A percentile compares a stretch with the other conserved stretches of the same genome.
phyloP scores from a whole-genome alignment of 2,329 filamentous ascomycete genomes.

The Alternaria postmessia region DNA sequence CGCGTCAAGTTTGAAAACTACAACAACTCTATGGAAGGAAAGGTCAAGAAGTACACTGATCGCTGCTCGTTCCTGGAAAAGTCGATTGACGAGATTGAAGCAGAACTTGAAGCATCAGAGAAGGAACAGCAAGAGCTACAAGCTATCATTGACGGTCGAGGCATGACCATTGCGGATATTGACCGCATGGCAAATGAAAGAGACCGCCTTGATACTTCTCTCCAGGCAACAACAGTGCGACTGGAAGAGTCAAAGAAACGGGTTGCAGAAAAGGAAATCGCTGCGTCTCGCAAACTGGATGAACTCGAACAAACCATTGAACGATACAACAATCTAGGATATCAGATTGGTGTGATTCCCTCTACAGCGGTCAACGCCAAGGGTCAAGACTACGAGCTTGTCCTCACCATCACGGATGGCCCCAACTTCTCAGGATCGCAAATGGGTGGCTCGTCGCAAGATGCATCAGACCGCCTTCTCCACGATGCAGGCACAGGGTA shows the following conservation, averaged over 20 bases:
- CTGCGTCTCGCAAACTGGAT: slow-evolving; percentile 84
- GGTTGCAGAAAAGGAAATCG: slow-evolving; percentile 85
- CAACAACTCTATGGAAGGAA: slow-evolving; percentile 82
- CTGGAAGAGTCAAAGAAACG: slow-evolving; percentile 86
- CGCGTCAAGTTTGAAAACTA: slow-evolving; percentile 95
- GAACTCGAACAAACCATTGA: slow-evolving; percentile 91
- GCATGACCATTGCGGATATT: slow-evolving; percentile 97
- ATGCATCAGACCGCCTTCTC: slow-evolving; percentile 75
- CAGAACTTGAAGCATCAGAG: slow-evolving; percentile 82
- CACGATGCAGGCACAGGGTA: slow-evolving; percentile 86
- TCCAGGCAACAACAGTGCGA: slow-evolving; percentile 77
- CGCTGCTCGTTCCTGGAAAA: slow-evolving; percentile 84
- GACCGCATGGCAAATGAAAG: slow-evolving; percentile 98
- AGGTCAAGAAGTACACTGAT: slow-evolving; percentile 87
- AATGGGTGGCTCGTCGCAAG: slow-evolving; percentile 55
- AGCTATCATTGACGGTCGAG: slow-evolving; percentile 86
- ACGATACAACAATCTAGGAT: slow-evolving; percentile 91
- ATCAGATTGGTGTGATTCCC: slow-evolving; percentile 91
- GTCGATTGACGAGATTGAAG: slow-evolving; percentile 83
- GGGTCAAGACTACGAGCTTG: slow-evolving; percentile 83
- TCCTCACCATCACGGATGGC: slow-evolving; percentile 79
- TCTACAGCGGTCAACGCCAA: slow-evolving; percentile 84
- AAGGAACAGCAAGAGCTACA: slow-evolving; percentile 82
- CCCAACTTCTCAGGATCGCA: slow-evolving; percentile 73
- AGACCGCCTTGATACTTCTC: slow-evolving; percentile 87